These are phyloP conservation scores for Madurella mycetomatis DNA, from an alignment of 2,329 filamentous ascomycete genomes.

Conservation along the genomic window DNA sequence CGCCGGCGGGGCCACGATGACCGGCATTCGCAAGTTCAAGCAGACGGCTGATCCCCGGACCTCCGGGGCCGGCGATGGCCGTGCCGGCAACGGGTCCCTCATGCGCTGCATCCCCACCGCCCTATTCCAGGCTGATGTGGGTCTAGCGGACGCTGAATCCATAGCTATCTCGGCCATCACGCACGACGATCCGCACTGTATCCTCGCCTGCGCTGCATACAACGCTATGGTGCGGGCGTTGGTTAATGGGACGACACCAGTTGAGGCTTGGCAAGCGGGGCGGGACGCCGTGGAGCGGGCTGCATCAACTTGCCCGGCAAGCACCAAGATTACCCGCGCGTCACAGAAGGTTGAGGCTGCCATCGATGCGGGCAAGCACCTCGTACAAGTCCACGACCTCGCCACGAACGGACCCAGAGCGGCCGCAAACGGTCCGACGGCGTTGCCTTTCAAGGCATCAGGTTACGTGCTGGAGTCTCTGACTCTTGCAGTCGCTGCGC, in stretches of 20 bases:
- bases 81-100: constrained; percentile 43
- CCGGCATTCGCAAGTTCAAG: constrained; percentile 32
- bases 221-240: constrained; percentile 36
- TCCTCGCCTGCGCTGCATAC: constrained; percentile 36
- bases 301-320: neutral
- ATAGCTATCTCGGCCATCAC: constrained; percentile 35
- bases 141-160: constrained; percentile 31
- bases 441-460: constrained; percentile 29
- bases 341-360: constrained; percentile 24
- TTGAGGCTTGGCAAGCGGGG: constrained; percentile 31
- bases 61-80: constrained; percentile 36
- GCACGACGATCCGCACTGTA: constrained; percentile 12
- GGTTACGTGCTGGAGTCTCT: constrained; percentile 44
- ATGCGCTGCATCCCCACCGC: constrained; percentile 46
- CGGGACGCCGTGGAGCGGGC: constrained; percentile 3
- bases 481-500: constrained; percentile 37
- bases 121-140: constrained; percentile 33
- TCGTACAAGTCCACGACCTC: constrained; percentile 26
- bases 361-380: constrained; percentile 28
- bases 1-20: constrained; percentile 37
- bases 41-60: constrained; percentile 28
- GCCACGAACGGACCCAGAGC: constrained; percentile 31
- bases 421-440: constrained; percentile 28
- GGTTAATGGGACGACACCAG: constrained; percentile 24
- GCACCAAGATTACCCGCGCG: constrained; percentile 2